Base-by-base conservation (phyloP, 768 basidiomycete genomes). In the Sutorius australiensis region DNA sequence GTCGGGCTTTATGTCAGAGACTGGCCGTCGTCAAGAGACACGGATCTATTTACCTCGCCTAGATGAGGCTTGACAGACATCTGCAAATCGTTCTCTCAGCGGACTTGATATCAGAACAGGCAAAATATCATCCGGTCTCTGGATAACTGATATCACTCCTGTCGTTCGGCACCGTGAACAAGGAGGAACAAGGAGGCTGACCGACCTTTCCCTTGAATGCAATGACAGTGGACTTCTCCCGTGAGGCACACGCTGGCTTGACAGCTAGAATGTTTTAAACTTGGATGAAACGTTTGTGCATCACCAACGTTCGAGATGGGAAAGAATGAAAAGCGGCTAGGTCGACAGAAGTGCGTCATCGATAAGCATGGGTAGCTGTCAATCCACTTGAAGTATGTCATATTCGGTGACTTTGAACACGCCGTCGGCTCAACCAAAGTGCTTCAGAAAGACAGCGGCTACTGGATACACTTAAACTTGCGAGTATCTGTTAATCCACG, bases 1-100 rank as follows among this genome's bases (percentile, higher is more conserved):
- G 38, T 36, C 32, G 45, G 27, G 30, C 36, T 44, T 39, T 34
- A 24, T 27, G n/a, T 53, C 30, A 13, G 10, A 31, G 19, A 14
- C 5, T 40, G 21, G 7, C 16, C 24, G 8, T 32, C 21, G 1
- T 27, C 9, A 13, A 33, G 19, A 9, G 28, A 30, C 6, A 16
- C 16, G 13, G 28, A 16, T 32, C 21, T 14, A 61, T 66, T 28
- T 51, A 69, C 66, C 58, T 63, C 66, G n/a, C 63, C 61, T 6
- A 66, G 63, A 8, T 56, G 58, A 28, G 53, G 36, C 47, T 53
- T 62, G 34, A 66, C 38, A 11, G 67, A 38, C 56, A 67, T 67
- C 32, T 67, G 61, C 67, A 42, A 67, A 69, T 27, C 65, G 60
- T 57, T 67, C 66, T 39, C 66, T 59, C 53, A 67, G 31, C 11